phyloP scores from a whole-genome alignment of 176 grass and related monocot species.

The Oryza officinalis region DNA sequence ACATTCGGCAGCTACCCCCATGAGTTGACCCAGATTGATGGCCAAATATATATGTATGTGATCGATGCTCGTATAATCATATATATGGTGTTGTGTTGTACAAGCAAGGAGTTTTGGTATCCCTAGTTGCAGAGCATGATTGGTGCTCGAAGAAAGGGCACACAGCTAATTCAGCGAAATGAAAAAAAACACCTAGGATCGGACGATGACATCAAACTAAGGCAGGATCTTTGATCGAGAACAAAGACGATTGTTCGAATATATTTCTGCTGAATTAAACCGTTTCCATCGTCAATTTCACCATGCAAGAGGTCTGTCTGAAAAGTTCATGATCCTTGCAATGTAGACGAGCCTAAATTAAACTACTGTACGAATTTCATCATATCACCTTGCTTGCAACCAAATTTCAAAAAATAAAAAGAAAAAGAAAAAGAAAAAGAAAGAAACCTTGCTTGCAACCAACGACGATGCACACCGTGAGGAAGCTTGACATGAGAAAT shows the following conservation, averaged over 20 bases:
- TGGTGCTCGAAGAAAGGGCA: neutral
- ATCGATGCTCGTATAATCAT: neutral
- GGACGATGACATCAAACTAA: neutral
- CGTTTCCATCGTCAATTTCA: too few relatives aligned
- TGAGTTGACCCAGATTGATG: conserved; percentile 22
- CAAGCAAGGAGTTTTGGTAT: conserved; percentile 16
- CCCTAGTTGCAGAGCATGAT: neutral
- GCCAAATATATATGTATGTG: neutral
- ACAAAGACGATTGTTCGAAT: too few relatives aligned
- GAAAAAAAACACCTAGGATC: neutral
- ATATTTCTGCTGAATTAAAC: too few relatives aligned
- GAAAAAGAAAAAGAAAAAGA: too few relatives aligned
- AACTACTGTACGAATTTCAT: too few relatives aligned
- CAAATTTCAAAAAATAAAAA: too few relatives aligned
- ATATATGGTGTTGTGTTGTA: neutral
- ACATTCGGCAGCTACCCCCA: neutral
- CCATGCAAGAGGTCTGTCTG: too few relatives aligned
- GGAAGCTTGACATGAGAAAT: neutral
- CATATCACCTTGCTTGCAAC: too few relatives aligned
- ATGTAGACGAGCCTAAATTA: too few relatives aligned
- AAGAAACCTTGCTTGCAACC: neutral
- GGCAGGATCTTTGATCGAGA: neutral
- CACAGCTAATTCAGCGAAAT: neutral
- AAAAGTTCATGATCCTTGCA: neutral
- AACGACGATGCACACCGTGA: neutral